These are phyloP conservation scores for Fraxinus sp. DNA, from an alignment of 305 asterid species.

Conservation along the genomic window DNA sequence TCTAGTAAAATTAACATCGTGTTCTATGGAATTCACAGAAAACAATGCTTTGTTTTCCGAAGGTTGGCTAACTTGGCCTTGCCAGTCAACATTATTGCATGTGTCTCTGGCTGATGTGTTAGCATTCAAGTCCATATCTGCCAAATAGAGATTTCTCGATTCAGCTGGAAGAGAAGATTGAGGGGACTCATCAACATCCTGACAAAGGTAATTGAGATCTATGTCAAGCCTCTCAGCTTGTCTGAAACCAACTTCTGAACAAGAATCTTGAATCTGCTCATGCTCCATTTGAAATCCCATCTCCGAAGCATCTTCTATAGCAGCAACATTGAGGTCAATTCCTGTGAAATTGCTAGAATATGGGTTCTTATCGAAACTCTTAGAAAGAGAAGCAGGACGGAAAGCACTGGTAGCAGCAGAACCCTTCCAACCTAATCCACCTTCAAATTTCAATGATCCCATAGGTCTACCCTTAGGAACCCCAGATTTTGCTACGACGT, in stretches of 20 bases:
- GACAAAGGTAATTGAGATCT: slow-evolving; percentile 49
- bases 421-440: slow-evolving; percentile 51
- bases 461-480: slow-evolving; percentile 34
- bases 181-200: slow-evolving; percentile 32
- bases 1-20: slow-evolving; percentile 25
- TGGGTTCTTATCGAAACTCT: slow-evolving; percentile 9
- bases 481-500: slow-evolving; percentile 50
- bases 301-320: slow-evolving; percentile 33
- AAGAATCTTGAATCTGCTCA: slow-evolving; percentile 22
- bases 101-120: slow-evolving; percentile 15
- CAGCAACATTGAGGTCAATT: slow-evolving; percentile 57
- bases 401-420: slow-evolving; percentile 54
- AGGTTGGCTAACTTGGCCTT: slow-evolving; percentile 16
- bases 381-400: slow-evolving; percentile 30
- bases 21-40: slow-evolving; percentile 20
- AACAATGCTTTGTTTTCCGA: slow-evolving; percentile 20
- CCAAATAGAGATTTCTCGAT: slow-evolving; percentile 18
- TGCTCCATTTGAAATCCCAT: slow-evolving; percentile 11
- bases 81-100: slow-evolving; percentile 26
- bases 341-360: slow-evolving; percentile 30
- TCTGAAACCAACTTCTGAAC: slow-evolving; percentile 24
- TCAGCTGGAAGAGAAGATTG: slow-evolving; percentile 20
- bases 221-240: slow-evolving; percentile 31
- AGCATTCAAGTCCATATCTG: slow-evolving; percentile 38
- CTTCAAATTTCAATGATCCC: slow-evolving; percentile 45